Evolutionary conservation across 306 rosid species (phyloP).

Genomic region (Trichosanthes truncata): DNA sequence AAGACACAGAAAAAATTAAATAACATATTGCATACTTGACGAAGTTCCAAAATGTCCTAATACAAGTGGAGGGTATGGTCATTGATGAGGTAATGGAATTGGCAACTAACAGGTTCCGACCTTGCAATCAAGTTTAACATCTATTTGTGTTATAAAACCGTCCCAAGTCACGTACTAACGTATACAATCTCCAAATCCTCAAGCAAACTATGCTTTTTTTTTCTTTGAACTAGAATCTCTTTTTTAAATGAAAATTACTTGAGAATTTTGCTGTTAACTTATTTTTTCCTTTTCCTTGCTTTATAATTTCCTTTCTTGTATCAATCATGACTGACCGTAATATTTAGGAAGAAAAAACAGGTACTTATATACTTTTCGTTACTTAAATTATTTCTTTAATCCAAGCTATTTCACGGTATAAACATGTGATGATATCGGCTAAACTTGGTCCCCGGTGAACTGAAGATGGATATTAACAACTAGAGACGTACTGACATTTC

Average conservation of each 20-base stretch:
- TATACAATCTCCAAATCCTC: not conserved
- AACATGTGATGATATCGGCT: not conserved
- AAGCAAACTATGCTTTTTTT: not conserved
- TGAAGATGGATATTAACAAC: not conserved
- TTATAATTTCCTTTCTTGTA: not conserved
- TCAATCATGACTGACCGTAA: not conserved
- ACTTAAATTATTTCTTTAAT: not conserved
- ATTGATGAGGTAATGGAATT: not conserved
- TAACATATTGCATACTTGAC: not conserved
- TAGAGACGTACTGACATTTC: conserved; percentile 32
- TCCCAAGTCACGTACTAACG: not conserved
- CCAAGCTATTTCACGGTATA: not conserved
- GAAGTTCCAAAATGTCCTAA: not conserved
- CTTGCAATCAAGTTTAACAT: not conserved
- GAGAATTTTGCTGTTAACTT: not conserved
- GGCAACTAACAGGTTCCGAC: not conserved
- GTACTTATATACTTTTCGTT: not conserved
- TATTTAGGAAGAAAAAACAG: not conserved
- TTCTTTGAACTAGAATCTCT: not conserved
- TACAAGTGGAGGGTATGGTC: not conserved
- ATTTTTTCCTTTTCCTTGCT: not conserved
- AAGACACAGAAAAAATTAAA: not conserved
- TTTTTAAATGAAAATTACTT: not conserved
- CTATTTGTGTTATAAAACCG: not conserved
- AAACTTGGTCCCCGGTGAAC: not conserved